Conservation (phyloP, 495 filamentous ascomycete species). For the Aspergillus sparsus region DNA sequence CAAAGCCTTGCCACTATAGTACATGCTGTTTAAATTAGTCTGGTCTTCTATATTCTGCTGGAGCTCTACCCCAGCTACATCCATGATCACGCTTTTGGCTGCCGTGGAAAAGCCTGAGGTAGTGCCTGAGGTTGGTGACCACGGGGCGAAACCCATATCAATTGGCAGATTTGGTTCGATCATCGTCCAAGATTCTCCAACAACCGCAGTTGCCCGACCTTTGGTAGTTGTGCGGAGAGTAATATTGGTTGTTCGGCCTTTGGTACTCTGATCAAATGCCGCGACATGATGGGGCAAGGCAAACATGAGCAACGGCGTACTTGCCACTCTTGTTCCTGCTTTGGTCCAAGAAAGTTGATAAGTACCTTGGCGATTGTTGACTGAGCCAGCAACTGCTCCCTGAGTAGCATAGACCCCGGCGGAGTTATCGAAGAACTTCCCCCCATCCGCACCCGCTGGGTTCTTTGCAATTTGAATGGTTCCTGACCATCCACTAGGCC, state of each 20-base stretch:
- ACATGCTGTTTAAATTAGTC: constrained; percentile 84
- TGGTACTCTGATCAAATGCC: constrained; percentile 66
- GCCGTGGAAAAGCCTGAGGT: constrained; percentile 50
- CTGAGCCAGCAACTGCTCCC: constrained; percentile 62
- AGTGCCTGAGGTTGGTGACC: constrained; percentile 58
- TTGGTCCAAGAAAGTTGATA: constrained; percentile 75
- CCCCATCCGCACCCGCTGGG: constrained; percentile 57
- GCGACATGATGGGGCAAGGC: constrained; percentile 83
- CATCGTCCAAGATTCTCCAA: constrained; percentile 79
- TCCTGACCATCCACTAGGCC: constrained; percentile 60
- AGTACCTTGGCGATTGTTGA: constrained; percentile 58
- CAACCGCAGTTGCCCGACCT: constrained; percentile 71
- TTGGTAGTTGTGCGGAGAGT: constrained; percentile 83
- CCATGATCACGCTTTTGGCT: constrained; percentile 55
- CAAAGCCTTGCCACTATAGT: constrained; percentile 90
- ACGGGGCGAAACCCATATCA: constrained; percentile 74
- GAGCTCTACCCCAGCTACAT: constrained; percentile 64
- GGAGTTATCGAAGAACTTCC: constrained; percentile 70
- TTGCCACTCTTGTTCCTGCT: constrained; percentile 52
- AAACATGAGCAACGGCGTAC: constrained; percentile 72
- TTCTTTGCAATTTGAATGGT: constrained; percentile 81
- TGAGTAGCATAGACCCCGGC: constrained; percentile 71
- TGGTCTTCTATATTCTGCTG: constrained; percentile 69
- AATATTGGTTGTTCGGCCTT: constrained; percentile 54
- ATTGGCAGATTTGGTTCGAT: constrained; percentile 70